Conservation (phyloP, 805 yeast species). For the Sugiyamaella qingdaonensis region DNA sequence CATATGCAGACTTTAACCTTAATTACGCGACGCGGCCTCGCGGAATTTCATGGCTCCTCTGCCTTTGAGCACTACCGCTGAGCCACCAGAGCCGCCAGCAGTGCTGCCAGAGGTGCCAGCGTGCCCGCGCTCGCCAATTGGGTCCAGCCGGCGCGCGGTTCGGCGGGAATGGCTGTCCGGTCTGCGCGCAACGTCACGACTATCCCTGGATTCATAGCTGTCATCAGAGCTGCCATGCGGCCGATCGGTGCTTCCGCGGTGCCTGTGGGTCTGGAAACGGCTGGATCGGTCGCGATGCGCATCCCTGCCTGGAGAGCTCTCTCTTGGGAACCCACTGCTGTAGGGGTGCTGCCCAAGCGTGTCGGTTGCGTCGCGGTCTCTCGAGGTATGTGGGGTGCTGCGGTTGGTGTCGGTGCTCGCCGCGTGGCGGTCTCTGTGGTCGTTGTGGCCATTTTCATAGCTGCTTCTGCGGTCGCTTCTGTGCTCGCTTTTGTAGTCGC, state of each 20-base stretch:
- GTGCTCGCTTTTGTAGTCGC: too few relatives aligned
- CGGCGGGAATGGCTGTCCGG: neutral
- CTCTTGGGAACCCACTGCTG: too few relatives aligned
- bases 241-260: neutral
- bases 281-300: neutral
- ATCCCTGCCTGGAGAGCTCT: neutral
- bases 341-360: too few relatives aligned
- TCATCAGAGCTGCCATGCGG: neutral
- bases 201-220: neutral
- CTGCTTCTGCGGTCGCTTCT: too few relatives aligned
- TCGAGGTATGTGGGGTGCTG: too few relatives aligned
- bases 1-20: constrained; percentile 1
- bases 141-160: neutral
- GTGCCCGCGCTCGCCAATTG: neutral
- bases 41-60: constrained; percentile 19
- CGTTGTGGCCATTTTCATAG: too few relatives aligned
- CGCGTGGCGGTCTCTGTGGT: too few relatives aligned
- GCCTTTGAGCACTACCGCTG: constrained; percentile 16
- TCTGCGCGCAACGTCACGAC: neutral
- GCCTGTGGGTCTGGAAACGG: neutral
- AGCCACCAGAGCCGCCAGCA: neutral
- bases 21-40: constrained; percentile 8
- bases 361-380: too few relatives aligned
- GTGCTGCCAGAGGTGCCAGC: neutral
- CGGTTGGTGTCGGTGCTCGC: too few relatives aligned